Base-by-base conservation (phyloP, 2,329 filamentous ascomycete species). In the Aureobasidium lini region DNA sequence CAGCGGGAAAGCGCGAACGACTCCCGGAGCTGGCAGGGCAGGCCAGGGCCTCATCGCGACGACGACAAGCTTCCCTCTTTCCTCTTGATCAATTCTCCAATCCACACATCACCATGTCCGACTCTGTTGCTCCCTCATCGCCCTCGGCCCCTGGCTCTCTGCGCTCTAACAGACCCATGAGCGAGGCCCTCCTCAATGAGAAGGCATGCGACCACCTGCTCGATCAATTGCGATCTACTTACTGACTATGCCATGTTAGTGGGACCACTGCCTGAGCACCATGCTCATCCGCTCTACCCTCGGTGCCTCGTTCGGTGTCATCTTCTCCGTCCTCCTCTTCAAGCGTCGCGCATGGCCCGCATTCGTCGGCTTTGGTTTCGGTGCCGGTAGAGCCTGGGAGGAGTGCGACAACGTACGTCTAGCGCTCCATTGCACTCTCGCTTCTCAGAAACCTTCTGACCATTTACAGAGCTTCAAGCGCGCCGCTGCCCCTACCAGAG, bases 241-340 rank as follows among this genome's bases (percentile, higher is more conserved):
- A 54, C 29, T 50, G 59, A 57, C 63, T 66, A 66, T 64, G 32
- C 32, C 59, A 36, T 48, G 63, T 43, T 59, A 99, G 94, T 99
- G 94, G 94, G 94, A 99, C 76, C 93, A 89, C 79, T 96, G 94
- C 78, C 86, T 99, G 68, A 97, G 94, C 68, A 96, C 95, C 72
- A 85, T 96, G 76, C 85, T 99, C 73, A 95, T 99, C 81, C 92
- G 95, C 77, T 97, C 93, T 66, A 87, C 89, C 60, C 88, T 99
- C 75, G 94, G 94, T 71, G 88, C 97, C 73, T 90, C 89, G 68
- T 99, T 99, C 78, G 94, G 94, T 73, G 88, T 99, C 75, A 90
- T 99, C 77, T 97, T 99, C 82, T 97, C 94, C 63, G 92, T 99
- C 63, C 88, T 99, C 61, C 79, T 99, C 59, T 99, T 99, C 85